phyloP scores from a whole-genome alignment of 2,329 filamentous ascomycete species.

The Fusarium beomiforme region DNA sequence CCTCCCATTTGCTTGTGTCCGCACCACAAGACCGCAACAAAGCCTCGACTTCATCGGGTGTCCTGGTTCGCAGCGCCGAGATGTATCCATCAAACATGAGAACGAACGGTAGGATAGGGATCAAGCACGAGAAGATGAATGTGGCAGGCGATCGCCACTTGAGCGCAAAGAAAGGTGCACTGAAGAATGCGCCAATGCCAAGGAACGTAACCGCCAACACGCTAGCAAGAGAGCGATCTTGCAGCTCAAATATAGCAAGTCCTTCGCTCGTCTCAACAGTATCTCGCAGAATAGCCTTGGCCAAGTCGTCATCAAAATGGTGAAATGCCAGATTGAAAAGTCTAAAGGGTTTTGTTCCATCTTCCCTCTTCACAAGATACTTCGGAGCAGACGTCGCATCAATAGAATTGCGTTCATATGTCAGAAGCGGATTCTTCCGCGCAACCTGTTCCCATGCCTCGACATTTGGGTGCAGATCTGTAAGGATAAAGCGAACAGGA shows the following conservation, averaged over 20 bases:
- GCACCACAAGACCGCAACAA: slow-evolving; percentile 65
- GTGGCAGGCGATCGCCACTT: slow-evolving; percentile 63
- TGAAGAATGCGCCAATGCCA: slow-evolving; percentile 60
- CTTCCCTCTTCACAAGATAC: slow-evolving; percentile 53
- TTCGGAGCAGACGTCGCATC: slow-evolving; percentile 72
- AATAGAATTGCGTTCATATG: slow-evolving; percentile 68
- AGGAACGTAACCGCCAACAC: slow-evolving; percentile 64
- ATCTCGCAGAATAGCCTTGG: slow-evolving; percentile 68
- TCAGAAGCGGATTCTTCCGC: slow-evolving; percentile 63
- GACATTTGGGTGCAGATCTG: slow-evolving; percentile 72
- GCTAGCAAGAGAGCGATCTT: slow-evolving; percentile 68
- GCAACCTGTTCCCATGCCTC: slow-evolving; percentile 66
- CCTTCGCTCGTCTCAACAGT: slow-evolving; percentile 72
- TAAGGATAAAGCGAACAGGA: slow-evolving; percentile 68
- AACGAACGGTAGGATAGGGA: slow-evolving; percentile 75
- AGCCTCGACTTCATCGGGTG: slow-evolving; percentile 69
- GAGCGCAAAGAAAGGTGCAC: slow-evolving; percentile 64
- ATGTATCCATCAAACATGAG: slow-evolving; percentile 76
- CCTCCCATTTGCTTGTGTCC: slow-evolving; percentile 57
- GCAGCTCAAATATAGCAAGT: slow-evolving; percentile 80
- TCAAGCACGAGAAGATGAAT: slow-evolving; percentile 71
- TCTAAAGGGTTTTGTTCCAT: slow-evolving; percentile 67
- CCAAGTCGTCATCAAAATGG: slow-evolving; percentile 75
- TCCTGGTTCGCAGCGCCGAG: slow-evolving; percentile 73
- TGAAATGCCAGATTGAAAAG: slow-evolving; percentile 81